Base-by-base conservation (phyloP, 2,329 filamentous ascomycete genomes). In the Aspergillus unguis region DNA sequence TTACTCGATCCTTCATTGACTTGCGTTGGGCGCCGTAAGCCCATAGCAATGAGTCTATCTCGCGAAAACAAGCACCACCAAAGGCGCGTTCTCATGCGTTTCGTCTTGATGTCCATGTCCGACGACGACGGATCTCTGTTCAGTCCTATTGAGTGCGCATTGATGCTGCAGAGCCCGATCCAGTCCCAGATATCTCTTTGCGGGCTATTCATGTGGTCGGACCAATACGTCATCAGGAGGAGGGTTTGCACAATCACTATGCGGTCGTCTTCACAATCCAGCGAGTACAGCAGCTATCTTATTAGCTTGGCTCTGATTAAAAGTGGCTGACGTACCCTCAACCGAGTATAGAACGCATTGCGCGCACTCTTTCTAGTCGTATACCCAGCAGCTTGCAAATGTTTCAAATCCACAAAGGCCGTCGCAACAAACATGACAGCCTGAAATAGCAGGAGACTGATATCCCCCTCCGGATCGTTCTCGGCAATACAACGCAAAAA, bases 51-150 rank as follows among this genome's bases (percentile, higher is more conserved):
- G 23, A 95, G 80, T 35, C 90, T 87, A 71, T 96, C 91, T 38
- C 90, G 86, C 84, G 95, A 94, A 65, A 92, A 95, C 57, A 90
- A 89, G 27, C 88, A 92, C 91, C 91, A 96, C 91, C 91, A 96
- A 56, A 96, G 89, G 36, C 90, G 81, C 70, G 91, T 92, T 82
- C 90, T 92, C 31, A 95, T 71, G 62, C 85, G 86, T 65, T 59
- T 61, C 4, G 48, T 58, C 35, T 45, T 58, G 4, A 48, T 44
- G 25, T 62, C 58, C 54, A 62, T 57, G 11, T 53, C 46, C 17
- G 55, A 46, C 6, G 53, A 41, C 4, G 53, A 50, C 10, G 60
- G 55, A 29, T 62, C 60, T 37, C 58, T 52, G 17, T 62, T 62
- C 8, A 62, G 37, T 8, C 60, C 60, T 17, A 62, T 59, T 1